Evolutionary conservation across 148 eudicot genomes (phyloP).

Genomic region (Rhododendron vialii): DNA sequence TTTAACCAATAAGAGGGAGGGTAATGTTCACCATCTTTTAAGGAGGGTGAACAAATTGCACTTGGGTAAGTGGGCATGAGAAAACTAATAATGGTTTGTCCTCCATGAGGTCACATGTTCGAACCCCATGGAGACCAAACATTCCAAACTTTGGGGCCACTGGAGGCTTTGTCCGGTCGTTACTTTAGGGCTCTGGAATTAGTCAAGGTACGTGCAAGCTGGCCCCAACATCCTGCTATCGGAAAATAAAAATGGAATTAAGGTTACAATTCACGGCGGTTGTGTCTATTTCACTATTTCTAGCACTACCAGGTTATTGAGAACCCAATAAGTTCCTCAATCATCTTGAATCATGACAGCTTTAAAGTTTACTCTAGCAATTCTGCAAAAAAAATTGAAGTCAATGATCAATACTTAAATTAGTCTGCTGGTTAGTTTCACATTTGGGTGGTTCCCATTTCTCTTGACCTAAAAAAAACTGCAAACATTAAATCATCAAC

Average conservation of each 20-base stretch:
- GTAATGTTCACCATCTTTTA: too few species aligned
- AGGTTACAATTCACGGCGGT: not conserved
- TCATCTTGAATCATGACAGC: not conserved
- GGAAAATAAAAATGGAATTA: not conserved
- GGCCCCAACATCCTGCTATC: not conserved
- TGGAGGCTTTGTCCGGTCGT: not conserved
- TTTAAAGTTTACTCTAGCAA: not conserved
- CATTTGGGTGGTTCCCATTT: not conserved
- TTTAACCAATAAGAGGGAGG: too few species aligned
- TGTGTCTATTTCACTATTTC: not conserved
- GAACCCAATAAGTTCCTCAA: not conserved
- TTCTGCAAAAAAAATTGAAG: not conserved
- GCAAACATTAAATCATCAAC: not conserved
- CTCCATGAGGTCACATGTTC: not conserved
- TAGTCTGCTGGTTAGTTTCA: not conserved
- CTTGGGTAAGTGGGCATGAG: not conserved
- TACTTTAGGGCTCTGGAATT: not conserved
- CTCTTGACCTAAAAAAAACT: slow-evolving; percentile 7
- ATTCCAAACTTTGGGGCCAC: too few species aligned
- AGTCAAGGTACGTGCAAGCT: not conserved
- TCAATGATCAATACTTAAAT: not conserved
- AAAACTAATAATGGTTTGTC: not conserved
- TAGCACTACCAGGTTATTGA: not conserved
- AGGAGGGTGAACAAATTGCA: too few species aligned
- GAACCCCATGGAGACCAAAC: too few species aligned